phyloP scores from a whole-genome alignment of 306 rosid species.

The Citrullus colocynthis region DNA sequence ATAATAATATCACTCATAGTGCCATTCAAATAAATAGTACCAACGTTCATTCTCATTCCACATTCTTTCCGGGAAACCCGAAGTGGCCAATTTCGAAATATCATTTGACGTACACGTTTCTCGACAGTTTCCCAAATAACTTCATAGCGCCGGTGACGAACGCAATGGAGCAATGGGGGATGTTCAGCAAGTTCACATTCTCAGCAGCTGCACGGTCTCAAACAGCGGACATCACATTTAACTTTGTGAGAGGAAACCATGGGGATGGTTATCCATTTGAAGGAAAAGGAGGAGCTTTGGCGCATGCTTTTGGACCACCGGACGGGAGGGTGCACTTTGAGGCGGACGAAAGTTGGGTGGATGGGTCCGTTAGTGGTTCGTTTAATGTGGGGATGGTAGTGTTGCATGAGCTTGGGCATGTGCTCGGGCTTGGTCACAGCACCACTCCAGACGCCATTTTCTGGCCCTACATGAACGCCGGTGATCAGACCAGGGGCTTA shows the following conservation, averaged over 20 bases:
- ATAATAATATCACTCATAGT: no score
- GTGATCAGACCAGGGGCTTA: no score
- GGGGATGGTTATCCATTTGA: neutral
- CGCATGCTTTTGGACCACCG: neutral
- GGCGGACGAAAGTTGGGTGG: neutral
- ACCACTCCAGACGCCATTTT: neutral
- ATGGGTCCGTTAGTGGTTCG: no score
- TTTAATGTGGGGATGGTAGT: neutral
- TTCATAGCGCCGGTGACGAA: neutral
- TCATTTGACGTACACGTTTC: neutral
- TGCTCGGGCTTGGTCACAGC: neutral
- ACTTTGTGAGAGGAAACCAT: neutral
- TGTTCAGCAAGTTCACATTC: no score
- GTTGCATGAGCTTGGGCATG: neutral
- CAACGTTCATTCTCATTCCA: no score
- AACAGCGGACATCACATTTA: neutral
- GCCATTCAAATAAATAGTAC: neutral
- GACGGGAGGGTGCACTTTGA: neutral
- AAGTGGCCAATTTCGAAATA: neutral
- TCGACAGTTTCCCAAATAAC: no score
- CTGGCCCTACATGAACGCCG: neutral
- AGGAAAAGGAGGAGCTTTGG: neutral
- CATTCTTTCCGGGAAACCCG: neutral
- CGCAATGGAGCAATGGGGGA: no score
- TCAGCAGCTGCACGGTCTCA: no score